These are phyloP conservation scores for Backusella morwellensis DNA, from an alignment of 192 early-diverging fungal genomes.

Conservation along the genomic window DNA sequence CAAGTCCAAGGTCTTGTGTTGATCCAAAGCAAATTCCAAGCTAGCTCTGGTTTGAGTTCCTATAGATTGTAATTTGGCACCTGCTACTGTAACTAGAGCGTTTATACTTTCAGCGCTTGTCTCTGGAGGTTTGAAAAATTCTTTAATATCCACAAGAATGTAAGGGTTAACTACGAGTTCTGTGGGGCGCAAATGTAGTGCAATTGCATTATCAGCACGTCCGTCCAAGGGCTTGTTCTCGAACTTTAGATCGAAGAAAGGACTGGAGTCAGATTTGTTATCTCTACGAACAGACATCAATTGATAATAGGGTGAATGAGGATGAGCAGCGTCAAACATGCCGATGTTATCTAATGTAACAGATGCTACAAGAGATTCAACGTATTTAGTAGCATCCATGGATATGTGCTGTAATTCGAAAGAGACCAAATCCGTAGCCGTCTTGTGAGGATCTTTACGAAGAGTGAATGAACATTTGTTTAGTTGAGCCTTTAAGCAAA, in stretches of 20 bases:
- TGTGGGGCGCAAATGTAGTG: slow-evolving; percentile 69
- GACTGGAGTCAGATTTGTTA: neutral
- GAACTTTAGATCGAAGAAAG: slow-evolving; percentile 61
- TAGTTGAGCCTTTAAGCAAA: slow-evolving; percentile 60
- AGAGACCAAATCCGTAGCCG: slow-evolving; percentile 38
- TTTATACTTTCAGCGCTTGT: slow-evolving; percentile 59
- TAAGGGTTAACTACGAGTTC: slow-evolving; percentile 78
- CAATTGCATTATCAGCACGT: slow-evolving; percentile 69
- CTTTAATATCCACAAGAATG: slow-evolving; percentile 57
- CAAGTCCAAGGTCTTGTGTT: slow-evolving; percentile 75
- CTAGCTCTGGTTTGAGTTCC: slow-evolving; percentile 76
- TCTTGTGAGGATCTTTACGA: slow-evolving; percentile 47
- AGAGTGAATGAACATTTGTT: slow-evolving; percentile 79
- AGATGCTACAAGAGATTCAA: slow-evolving; percentile 48
- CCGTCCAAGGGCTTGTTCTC: slow-evolving; percentile 74
- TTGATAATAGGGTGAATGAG: slow-evolving; percentile 49
- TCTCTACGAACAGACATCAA: slow-evolving; percentile 45
- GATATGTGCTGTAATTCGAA: slow-evolving; percentile 65
- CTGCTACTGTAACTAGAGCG: slow-evolving; percentile 60
- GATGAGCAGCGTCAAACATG: slow-evolving; percentile 63
- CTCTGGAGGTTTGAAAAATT: slow-evolving; percentile 71
- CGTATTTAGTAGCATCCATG: slow-evolving; percentile 50
- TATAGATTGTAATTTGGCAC: slow-evolving; percentile 65
- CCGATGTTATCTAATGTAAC: slow-evolving; percentile 59
- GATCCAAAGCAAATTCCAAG: slow-evolving; percentile 71